Evolutionary conservation across 768 basidiomycete species (phyloP).

Genomic region (Tricholoma furcatifolium): DNA sequence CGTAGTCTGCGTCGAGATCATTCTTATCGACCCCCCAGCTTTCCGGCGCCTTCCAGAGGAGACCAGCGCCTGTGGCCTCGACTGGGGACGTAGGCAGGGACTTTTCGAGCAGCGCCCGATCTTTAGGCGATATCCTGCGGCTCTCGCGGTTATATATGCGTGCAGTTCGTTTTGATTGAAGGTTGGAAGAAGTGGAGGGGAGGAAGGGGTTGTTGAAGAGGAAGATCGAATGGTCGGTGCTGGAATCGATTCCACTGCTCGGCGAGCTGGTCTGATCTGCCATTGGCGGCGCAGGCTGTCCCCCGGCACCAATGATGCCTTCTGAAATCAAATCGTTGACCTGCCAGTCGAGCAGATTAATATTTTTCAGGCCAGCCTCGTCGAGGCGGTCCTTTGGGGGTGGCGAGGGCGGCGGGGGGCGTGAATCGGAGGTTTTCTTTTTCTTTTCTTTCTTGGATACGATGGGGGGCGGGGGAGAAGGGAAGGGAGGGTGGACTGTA

Average conservation of each 20-base stretch:
- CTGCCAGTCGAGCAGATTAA: constrained; percentile 1
- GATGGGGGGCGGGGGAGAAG: not conserved
- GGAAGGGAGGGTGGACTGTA: constrained; percentile 8
- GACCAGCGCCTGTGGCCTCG: constrained; percentile 9
- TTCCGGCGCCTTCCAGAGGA: constrained; percentile 66
- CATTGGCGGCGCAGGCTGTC: constrained; percentile 14
- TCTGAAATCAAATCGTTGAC: constrained; percentile 33
- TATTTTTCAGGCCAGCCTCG: not conserved
- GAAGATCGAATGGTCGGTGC: constrained; percentile 27
- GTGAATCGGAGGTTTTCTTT: constrained; percentile 29
- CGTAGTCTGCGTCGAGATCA: constrained; percentile 32
- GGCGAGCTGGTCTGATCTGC: constrained; percentile 35
- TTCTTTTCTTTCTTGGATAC: constrained; percentile 32
- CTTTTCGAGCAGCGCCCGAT: not conserved
- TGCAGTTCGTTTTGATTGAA: constrained; percentile 25
- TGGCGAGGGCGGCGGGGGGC: constrained; percentile 27
- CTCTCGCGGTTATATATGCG: constrained; percentile 21
- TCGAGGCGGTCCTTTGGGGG: constrained; percentile 24
- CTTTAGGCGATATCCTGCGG: constrained; percentile 55
- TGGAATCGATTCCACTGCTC: constrained; percentile 41
- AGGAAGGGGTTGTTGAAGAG: constrained; percentile 43
- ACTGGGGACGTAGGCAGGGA: constrained; percentile 10
- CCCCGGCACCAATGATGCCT: constrained; percentile 66
- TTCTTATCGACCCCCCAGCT: constrained; percentile 72
- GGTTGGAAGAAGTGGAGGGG: constrained; percentile 27